These are phyloP conservation scores for Sarocladium oryzae DNA, from an alignment of 2,329 filamentous ascomycete genomes.

Conservation along the genomic window DNA sequence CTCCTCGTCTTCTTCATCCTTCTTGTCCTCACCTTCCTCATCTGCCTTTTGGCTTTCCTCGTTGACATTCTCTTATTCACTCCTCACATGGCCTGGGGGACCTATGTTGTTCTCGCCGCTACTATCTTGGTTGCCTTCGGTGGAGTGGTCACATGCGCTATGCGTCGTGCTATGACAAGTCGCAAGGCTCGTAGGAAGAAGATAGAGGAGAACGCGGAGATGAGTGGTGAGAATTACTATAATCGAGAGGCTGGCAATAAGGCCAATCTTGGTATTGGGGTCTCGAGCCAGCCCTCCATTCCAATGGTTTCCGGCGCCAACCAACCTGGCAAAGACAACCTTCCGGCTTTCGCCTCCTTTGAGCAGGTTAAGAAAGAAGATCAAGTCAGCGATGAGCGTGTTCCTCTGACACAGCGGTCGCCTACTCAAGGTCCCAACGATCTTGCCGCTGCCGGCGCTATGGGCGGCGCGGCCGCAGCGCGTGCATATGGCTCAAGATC, in stretches of 20 bases:
- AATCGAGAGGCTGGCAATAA: constrained; percentile 54
- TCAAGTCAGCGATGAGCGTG: constrained; percentile 59
- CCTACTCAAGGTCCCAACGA: constrained; percentile 22
- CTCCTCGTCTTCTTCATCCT: constrained; percentile 81
- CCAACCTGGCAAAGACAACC: constrained; percentile 37
- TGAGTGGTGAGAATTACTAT: constrained; percentile 93
- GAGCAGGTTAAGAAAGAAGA: constrained; percentile 60
- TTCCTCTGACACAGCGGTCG: constrained; percentile 58
- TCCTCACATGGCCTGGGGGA: constrained; percentile 88
- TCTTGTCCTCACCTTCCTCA: constrained; percentile 74
- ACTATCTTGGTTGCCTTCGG: constrained; percentile 79
- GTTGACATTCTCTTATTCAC: constrained; percentile 93
- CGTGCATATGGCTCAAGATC: constrained; percentile 23
- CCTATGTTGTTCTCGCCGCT: constrained; percentile 85
- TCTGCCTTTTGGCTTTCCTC: constrained; percentile 80
- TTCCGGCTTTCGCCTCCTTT: constrained; percentile 56
- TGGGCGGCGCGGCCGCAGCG: neutral
- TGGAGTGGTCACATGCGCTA: constrained; percentile 83
- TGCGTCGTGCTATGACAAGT: constrained; percentile 86
- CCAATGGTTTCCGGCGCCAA: constrained; percentile 51
- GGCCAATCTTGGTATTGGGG: constrained; percentile 29
- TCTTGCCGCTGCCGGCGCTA: constrained; percentile 26
- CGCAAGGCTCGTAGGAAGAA: constrained; percentile 89
- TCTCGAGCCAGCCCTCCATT: constrained; percentile 47
- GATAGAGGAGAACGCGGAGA: constrained; percentile 90